Base-by-base conservation (phyloP, 1,284 basidiomycete genomes). In the Tremellales sp. region DNA sequence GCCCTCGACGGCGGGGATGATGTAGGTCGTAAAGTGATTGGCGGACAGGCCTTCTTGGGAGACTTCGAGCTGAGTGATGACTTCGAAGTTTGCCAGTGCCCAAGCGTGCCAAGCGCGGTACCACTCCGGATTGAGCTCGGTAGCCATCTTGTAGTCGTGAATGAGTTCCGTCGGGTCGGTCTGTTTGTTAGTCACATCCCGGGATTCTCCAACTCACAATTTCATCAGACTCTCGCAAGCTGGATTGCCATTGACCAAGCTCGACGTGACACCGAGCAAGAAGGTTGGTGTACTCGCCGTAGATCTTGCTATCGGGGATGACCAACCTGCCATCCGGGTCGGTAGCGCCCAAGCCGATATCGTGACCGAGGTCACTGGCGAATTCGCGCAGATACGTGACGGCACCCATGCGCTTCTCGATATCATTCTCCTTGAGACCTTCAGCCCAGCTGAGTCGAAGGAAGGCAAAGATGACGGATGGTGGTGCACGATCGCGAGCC, bases 41-140 rank as follows among this genome's bases (percentile, higher is more conserved):
- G 83, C 81, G 2, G 84, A 82, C n/a, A 87, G 72, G 46, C 87
- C 86, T n/a, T 79, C 75, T 58, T 82, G 81, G 60, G 85, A 82
- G 45, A 75, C 80, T 68, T 94, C 89, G 55, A 91, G 76, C 62
- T 85, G 82, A n/a, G 81, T 80, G 51, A 98, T 86, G 54, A 97
- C 89, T 57, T 97, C 91, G 59, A 96, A 96, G 72, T 97, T 97
- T 11, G 92, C 87, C 51, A 98, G 77, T 5, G 96, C 94, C 92
- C 93, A 98, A 0, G 91, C 93, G 70, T 98, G 94, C 94, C 94
- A 97, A 15, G 94, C 96, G 74, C 97, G 97, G 76, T 97, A 97
- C 94, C 94, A 98, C 36, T 81, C 80, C 5, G 86, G 82, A 70
- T 98, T 96, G 56, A 91, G 89, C 67, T 90, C 86, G 2, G 94